Conservation (phyloP, 2,329 filamentous ascomycete genomes). For the Akanthomyces muscarius region DNA sequence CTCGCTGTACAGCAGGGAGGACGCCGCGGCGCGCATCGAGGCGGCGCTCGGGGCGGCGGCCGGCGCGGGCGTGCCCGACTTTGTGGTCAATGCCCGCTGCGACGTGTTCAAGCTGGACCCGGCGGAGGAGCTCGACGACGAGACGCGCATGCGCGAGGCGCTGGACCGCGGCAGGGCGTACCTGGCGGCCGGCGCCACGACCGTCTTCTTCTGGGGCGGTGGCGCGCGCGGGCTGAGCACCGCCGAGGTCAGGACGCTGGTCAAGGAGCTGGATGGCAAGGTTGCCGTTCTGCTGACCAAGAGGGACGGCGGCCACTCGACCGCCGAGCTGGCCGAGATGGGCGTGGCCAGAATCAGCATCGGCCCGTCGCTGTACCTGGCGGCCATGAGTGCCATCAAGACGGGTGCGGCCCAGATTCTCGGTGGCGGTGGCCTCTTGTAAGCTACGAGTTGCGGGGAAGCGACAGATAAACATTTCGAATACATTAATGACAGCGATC, state of each 20-base stretch:
- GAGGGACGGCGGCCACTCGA: constrained; percentile 37
- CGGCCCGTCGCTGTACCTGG: constrained; percentile 43
- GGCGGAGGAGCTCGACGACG: constrained; percentile 27
- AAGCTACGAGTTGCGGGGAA: neutral
- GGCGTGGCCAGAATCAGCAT: constrained; percentile 54
- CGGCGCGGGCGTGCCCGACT: constrained; percentile 48
- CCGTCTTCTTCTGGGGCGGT: constrained; percentile 60
- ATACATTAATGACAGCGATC: neutral
- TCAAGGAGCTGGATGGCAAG: constrained; percentile 44
- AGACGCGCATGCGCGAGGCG: constrained; percentile 41
- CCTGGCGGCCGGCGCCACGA: constrained; percentile 54
- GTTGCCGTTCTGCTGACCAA: constrained; percentile 45
- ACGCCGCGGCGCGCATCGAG: constrained; percentile 46
- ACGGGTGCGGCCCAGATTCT: constrained; percentile 31
- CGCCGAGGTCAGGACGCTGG: constrained; percentile 45
- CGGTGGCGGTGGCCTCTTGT: constrained; percentile 19
- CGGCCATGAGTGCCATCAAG: constrained; percentile 38
- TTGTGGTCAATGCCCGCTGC: constrained; percentile 55
- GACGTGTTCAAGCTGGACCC: constrained; percentile 45
- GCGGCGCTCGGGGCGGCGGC: constrained; percentile 39
- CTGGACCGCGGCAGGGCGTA: constrained; percentile 53
- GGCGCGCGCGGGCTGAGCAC: constrained; percentile 40
- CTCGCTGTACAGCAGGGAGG: constrained; percentile 36
- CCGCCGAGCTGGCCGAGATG: constrained; percentile 41
- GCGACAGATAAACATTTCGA: neutral